A percentile compares a stretch with the other conserved stretches of the same genome.
Conservation (phyloP, 306 rosid genomes). For the Astragalus glycyphyllos region DNA sequence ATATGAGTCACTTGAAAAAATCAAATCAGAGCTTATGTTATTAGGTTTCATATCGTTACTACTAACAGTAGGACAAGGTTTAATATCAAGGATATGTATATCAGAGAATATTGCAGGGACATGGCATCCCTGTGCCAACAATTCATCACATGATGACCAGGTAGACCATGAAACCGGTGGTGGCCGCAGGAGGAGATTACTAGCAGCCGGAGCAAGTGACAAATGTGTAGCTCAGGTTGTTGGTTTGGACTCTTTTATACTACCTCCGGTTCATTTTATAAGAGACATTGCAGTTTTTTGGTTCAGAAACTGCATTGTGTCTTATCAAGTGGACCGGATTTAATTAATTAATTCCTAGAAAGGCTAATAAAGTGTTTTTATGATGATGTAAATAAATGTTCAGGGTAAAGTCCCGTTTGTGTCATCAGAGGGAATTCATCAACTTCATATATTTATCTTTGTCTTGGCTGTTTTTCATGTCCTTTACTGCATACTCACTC, state of each 20-base stretch:
- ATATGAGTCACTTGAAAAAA: slow-evolving; percentile 43
- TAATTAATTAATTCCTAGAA: too few species aligned
- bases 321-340: too few species aligned
- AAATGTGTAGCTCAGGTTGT: slow-evolving; percentile 47
- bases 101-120: slow-evolving; percentile 57
- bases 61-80: slow-evolving; percentile 74
- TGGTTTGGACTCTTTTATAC: neutral
- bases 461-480: slow-evolving; percentile 76
- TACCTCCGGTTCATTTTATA: too few species aligned
- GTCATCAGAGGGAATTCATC: slow-evolving; percentile 74
- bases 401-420: slow-evolving; percentile 72
- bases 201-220: slow-evolving; percentile 58
- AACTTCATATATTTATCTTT: slow-evolving; percentile 85
- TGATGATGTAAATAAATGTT: slow-evolving; percentile 11
- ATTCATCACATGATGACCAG: neutral
- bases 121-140: slow-evolving; percentile 78
- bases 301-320: too few species aligned
- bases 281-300: too few species aligned
- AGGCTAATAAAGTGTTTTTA: neutral
- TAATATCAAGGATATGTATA: slow-evolving; percentile 69
- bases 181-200: slow-evolving; percentile 43
- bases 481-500: slow-evolving; percentile 71
- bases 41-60: slow-evolving; percentile 88
- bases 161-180: neutral
- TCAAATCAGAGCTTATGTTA: slow-evolving; percentile 93